Percentiles rank a stretch among this genome's conserved stretches.
phyloP scores from a whole-genome alignment of 2,329 filamentous ascomycete genomes.

The Aspergillus brunneoviolaceus region DNA sequence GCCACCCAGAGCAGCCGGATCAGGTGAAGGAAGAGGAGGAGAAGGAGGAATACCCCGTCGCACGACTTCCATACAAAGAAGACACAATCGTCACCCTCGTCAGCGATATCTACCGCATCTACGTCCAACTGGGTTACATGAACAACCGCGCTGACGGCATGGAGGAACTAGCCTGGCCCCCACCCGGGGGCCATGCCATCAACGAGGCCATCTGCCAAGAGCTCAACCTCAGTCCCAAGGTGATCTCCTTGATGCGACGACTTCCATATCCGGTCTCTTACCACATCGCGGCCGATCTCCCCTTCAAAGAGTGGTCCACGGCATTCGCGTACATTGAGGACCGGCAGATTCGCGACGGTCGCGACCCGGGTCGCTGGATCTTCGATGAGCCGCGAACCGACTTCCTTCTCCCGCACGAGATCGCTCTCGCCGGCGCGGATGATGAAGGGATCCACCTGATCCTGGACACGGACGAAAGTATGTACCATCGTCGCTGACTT shows the following conservation, averaged over 20 bases:
- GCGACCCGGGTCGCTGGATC: neutral
- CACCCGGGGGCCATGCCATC: neutral
- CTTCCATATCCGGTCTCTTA: neutral
- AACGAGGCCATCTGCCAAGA: neutral
- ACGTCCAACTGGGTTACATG: neutral
- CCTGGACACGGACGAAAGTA: neutral
- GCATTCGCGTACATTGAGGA: neutral
- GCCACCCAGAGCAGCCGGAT: too few relatives aligned
- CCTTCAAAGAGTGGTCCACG: neutral
- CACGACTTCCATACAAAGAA: neutral
- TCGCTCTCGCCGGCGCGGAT: neutral
- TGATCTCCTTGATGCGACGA: neutral
- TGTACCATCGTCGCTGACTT: neutral
- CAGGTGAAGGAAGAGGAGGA: too few relatives aligned
- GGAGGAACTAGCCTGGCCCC: neutral
- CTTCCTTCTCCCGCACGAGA: neutral
- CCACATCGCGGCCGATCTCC: neutral
- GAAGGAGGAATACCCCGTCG: too few relatives aligned
- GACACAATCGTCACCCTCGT: neutral
- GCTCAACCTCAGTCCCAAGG: neutral
- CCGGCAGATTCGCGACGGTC: neutral
- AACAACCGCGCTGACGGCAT: neutral
- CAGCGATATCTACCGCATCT: neutral
- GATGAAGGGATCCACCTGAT: neutral
- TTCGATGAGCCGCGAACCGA: neutral